A percentile compares a stretch with the other conserved stretches of the same genome.
phyloP scores from a whole-genome alignment of 1,284 basidiomycete genomes.

The Pseudozyma tsukubaensis region DNA sequence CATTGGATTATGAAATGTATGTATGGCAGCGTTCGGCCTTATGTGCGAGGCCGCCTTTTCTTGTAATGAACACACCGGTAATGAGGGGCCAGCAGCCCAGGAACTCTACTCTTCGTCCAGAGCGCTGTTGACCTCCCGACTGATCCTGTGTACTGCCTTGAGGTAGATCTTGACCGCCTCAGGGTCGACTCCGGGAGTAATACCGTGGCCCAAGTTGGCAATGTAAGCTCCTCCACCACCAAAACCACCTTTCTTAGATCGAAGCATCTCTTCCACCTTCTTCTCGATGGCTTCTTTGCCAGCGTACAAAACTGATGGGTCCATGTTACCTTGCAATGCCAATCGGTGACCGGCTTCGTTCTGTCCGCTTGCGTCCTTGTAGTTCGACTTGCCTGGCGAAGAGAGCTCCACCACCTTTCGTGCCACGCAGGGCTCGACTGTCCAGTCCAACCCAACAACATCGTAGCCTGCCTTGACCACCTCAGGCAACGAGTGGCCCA shows the following conservation, averaged over 20 bases:
- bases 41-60: too few species aligned
- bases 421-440: slow-evolving; percentile 64
- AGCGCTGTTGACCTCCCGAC: slow-evolving; percentile 56
- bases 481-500: slow-evolving; percentile 65
- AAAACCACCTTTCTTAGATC: slow-evolving; percentile 75
- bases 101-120: slow-evolving; percentile 40
- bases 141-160: slow-evolving; percentile 63
- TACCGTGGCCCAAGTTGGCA: slow-evolving; percentile 95
- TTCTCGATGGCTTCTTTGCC: slow-evolving; percentile 82
- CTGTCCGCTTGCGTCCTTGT: slow-evolving; percentile 49
- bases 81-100: too few species aligned
- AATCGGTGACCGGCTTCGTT: slow-evolving; percentile 71
- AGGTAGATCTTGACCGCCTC: slow-evolving; percentile 65
- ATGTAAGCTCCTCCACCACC: slow-evolving; percentile 75
- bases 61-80: too few species aligned
- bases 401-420: slow-evolving; percentile 60
- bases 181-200: slow-evolving; percentile 71
- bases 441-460: slow-evolving; percentile 66
- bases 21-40: not conserved
- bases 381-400: slow-evolving; percentile 47
- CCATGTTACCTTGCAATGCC: slow-evolving; percentile 93
- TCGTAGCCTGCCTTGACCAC: slow-evolving; percentile 66
- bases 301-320: slow-evolving; percentile 87
- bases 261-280: slow-evolving; percentile 83
- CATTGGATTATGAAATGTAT: not conserved